Percentiles rank a stretch among this genome's conserved stretches.
phyloP scores from a whole-genome alignment of 768 basidiomycete species.

The Exidia glandulosa region DNA sequence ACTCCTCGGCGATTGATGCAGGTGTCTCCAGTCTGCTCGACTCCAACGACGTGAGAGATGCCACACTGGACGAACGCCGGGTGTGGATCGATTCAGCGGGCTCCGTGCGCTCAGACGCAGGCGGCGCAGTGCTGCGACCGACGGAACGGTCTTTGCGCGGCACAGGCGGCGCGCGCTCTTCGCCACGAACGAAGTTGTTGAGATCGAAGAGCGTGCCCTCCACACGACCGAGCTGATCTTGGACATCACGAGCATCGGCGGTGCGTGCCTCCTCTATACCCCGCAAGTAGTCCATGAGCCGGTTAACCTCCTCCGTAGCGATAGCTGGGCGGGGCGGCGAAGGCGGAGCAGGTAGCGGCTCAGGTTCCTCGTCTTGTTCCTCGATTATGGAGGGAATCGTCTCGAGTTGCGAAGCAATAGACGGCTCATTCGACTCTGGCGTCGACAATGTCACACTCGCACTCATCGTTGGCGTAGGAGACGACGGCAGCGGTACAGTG shows the following conservation, averaged over 20 bases:
- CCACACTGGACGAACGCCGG: too few relatives aligned
- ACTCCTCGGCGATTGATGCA: too few relatives aligned
- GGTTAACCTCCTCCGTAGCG: conserved; percentile 30
- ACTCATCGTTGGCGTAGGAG: conserved; percentile 28
- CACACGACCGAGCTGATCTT: conserved; percentile 57
- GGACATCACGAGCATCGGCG: conserved; percentile 52
- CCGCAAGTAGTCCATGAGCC: conserved; percentile 42
- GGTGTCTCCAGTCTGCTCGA: too few relatives aligned
- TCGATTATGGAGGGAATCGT: conserved; percentile 31
- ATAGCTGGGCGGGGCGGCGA: conserved; percentile 6
- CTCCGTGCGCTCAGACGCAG: background rate
- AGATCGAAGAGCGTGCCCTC: conserved; percentile 59
- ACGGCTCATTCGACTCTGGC: conserved; percentile 36
- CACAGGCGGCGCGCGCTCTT: conserved; percentile 19
- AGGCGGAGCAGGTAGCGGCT: conserved; percentile 1
- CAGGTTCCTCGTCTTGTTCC: conserved; percentile 35
- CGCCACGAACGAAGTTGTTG: conserved; percentile 12
- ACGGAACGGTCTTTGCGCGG: conserved; percentile 31
- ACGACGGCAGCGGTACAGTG: conserved; percentile 20
- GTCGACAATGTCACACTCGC: conserved; percentile 41
- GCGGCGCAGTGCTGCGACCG: conserved; percentile 24
- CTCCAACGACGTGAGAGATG: too few relatives aligned
- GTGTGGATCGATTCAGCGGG: too few relatives aligned
- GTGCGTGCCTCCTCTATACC: conserved; percentile 55
- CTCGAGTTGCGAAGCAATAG: conserved; percentile 33